Percentiles rank a stretch among this genome's conserved stretches.
Conservation (phyloP, 2,329 filamentous ascomycete genomes). For the Akanthomyces uredinophilus region DNA sequence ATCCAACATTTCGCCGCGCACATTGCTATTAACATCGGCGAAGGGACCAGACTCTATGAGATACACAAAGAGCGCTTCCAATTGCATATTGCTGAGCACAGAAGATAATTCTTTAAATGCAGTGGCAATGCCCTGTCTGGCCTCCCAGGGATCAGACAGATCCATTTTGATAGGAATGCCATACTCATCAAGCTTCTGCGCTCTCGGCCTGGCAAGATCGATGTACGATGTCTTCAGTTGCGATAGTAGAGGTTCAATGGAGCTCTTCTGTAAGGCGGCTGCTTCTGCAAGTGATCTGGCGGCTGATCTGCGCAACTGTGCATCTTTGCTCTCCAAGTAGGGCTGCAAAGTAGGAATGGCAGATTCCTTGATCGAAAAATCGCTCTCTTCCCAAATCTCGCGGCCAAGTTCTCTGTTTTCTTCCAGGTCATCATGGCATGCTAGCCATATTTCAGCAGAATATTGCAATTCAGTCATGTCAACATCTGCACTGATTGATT, state of each 20-base stretch:
- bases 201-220: conserved; percentile 74
- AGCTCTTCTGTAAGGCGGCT: conserved; percentile 53
- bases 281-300: conserved; percentile 76
- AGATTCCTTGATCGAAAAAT: conserved; percentile 62
- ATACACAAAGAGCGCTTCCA: conserved; percentile 78
- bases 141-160: conserved; percentile 84
- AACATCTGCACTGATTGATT: conserved; percentile 85
- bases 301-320: conserved; percentile 76
- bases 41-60: conserved; percentile 81
- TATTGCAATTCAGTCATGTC: conserved; percentile 84
- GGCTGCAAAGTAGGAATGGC: conserved; percentile 65
- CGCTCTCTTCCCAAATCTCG: conserved; percentile 94
- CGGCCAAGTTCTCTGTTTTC: conserved; percentile 80
- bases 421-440: conserved; percentile 82
- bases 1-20: conserved; percentile 87
- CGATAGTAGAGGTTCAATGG: conserved; percentile 57
- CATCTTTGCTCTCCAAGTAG: conserved; percentile 75
- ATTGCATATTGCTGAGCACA: conserved; percentile 60
- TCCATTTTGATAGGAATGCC: conserved; percentile 92
- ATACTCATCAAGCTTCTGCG: conserved; percentile 82
- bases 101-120: conserved; percentile 78
- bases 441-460: conserved; percentile 89
- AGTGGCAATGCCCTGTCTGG: conserved; percentile 80
- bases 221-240: conserved; percentile 67
- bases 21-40: conserved; percentile 71